phyloP scores from a whole-genome alignment of 192 early-diverging fungal species.

The Physocladia obscura region DNA sequence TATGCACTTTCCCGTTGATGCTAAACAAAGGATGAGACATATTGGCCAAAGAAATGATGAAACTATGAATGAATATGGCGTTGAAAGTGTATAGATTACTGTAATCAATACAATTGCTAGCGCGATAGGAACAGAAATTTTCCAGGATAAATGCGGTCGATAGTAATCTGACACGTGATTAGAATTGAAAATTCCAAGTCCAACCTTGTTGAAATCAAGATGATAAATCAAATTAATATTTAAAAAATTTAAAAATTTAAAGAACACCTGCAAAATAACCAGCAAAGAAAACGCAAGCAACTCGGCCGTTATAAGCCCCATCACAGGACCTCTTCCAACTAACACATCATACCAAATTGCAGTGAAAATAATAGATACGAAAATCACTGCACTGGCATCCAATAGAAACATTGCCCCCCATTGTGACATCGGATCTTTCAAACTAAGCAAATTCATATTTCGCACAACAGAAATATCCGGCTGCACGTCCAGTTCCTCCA shows the following conservation, averaged over 20 bases:
- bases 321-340: constrained; percentile 5
- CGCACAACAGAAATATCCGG: background rate
- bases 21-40: background rate
- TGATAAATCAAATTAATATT: background rate
- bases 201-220: background rate
- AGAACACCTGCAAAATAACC: constrained; percentile 16
- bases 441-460: background rate
- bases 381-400: background rate
- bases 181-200: constrained; percentile 9
- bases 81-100: background rate
- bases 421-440: background rate
- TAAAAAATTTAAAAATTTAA: background rate
- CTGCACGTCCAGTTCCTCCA: background rate
- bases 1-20: constrained; percentile 14
- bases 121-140: background rate
- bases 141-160: background rate
- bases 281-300: constrained; percentile 8
- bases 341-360: constrained; percentile 10
- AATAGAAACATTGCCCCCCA: constrained; percentile 5
- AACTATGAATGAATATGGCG: constrained; percentile 4
- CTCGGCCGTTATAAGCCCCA: background rate
- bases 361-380: background rate
- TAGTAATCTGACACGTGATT: background rate
- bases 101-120: background rate
- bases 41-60: background rate